These are phyloP conservation scores for Fusarium nurragi DNA, from an alignment of 2,329 filamentous ascomycete genomes.

Conservation along the genomic window DNA sequence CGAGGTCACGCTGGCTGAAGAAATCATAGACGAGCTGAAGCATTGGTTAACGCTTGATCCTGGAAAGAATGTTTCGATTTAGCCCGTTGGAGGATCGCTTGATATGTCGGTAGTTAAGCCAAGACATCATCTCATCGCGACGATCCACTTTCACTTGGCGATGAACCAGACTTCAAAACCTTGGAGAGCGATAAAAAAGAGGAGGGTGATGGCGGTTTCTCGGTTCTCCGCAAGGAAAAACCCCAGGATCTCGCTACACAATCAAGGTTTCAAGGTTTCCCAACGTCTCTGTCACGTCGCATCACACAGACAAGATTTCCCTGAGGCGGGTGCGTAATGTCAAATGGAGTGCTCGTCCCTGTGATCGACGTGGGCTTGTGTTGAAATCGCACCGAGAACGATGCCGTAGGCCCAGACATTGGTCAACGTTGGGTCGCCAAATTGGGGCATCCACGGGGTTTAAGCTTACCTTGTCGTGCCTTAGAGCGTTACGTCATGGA, in stretches of 20 bases:
- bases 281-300: conserved; percentile 6
- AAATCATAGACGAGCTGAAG: background rate
- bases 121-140: conserved; percentile 15
- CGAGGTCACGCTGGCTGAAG: background rate
- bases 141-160: conserved; percentile 24
- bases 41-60: background rate
- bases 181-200: background rate
- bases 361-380: conserved; percentile 27
- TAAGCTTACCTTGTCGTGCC: conserved; percentile 42
- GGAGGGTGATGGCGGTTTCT: background rate
- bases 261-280: conserved; percentile 15
- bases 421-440: background rate
- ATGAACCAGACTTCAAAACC: conserved; percentile 1
- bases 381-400: conserved; percentile 35
- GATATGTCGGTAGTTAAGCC: conserved; percentile 21
- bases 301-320: background rate
- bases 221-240: conserved; percentile 11
- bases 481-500: conserved; percentile 40
- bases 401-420: conserved; percentile 34
- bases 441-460: conserved; percentile 27
- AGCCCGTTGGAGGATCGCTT: background rate
- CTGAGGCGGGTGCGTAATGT: conserved; percentile 8
- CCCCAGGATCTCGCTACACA: conserved; percentile 28
- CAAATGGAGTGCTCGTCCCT: no score
- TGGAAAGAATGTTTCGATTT: background rate